Evolutionary conservation across 192 early-diverging fungal species (phyloP).

Genomic region (Coemansia reversa): DNA sequence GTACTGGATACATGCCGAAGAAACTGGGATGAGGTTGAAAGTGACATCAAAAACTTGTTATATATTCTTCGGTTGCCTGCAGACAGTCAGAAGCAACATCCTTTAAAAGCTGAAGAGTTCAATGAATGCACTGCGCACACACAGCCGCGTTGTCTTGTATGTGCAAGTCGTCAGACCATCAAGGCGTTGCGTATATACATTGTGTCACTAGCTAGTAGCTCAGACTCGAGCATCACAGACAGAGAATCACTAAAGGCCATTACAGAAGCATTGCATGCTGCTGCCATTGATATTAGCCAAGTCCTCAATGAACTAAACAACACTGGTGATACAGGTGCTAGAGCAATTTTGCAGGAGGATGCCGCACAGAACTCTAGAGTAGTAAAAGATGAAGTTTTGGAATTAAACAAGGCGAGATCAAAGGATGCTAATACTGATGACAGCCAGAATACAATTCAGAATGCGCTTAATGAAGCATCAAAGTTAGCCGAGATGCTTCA

Average conservation of each 20-base stretch:
- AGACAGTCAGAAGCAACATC: not conserved
- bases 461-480: conserved; percentile 17
- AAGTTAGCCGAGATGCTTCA: conserved; percentile 38
- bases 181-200: conserved; percentile 29
- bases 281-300: conserved; percentile 10
- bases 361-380: not conserved
- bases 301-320: conserved; percentile 1
- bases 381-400: not conserved
- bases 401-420: not conserved
- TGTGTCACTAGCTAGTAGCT: conserved; percentile 11
- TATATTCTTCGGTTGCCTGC: conserved; percentile 3
- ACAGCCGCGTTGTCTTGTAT: conserved; percentile 3
- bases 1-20: conserved; percentile 15
- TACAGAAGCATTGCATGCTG: conserved; percentile 14
- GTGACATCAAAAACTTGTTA: conserved; percentile 16
- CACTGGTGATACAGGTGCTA: not conserved
- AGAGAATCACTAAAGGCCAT: conserved; percentile 10
- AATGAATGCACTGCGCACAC: not conserved
- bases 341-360: not conserved
- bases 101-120: not conserved
- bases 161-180: conserved; percentile 26
- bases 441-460: conserved; percentile 1
- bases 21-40: conserved; percentile 20
- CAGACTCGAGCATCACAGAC: conserved; percentile 7
- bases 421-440: not conserved